Base-by-base conservation (phyloP, 2,329 filamentous ascomycete species). In the Leptographium lundbergii region DNA sequence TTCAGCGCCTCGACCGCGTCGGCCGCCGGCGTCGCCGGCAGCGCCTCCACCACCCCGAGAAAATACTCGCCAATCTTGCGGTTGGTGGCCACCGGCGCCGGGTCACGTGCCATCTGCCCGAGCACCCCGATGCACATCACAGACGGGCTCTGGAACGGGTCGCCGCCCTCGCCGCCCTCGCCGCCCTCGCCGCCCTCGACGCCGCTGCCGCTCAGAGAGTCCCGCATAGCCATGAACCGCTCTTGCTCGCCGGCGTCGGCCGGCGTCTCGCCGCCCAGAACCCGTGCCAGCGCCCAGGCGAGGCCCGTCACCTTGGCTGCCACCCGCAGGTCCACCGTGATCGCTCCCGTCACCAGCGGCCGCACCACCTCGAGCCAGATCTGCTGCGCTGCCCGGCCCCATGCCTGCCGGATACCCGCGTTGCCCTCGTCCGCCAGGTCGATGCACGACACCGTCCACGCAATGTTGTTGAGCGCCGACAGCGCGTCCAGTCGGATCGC, bases 101-200 rank as follows among this genome's bases (percentile, higher is more conserved):
- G 80, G 57, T 80, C 71, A 10, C 79, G 72, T 1, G 82, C 84
- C 10, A 87, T 74, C 65, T 82, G 81, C 61, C 84, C 85, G 13
- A 87, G 75, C 7, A 86, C 81, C 58, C 84, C 84, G 63, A 87
- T 75, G 65, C 82, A 86, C 71, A 86, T 87, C 63, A 86, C 82
- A 32, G 81, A 78, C 3, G 87, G 75, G 45, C 75, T 74, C 68
- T 83, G 81, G 71, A 86, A 83, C 32, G 81, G 80, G 62, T 86
- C 82, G 22, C 19, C 17, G 52, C 65, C 59, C 14, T 66, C 66
- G 39, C 67, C 69, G 27, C 76, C 65, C n/a, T 10, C 54, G 75
- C 69, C 2, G 47, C 70, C 66, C 22, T 62, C 59, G 39, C 64
- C 54, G 14, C 70, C 66, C 22, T 62, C 59, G 39, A 64, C 54